phyloP scores from a whole-genome alignment of 768 basidiomycete genomes.

The Nevesoporus exiguus region DNA sequence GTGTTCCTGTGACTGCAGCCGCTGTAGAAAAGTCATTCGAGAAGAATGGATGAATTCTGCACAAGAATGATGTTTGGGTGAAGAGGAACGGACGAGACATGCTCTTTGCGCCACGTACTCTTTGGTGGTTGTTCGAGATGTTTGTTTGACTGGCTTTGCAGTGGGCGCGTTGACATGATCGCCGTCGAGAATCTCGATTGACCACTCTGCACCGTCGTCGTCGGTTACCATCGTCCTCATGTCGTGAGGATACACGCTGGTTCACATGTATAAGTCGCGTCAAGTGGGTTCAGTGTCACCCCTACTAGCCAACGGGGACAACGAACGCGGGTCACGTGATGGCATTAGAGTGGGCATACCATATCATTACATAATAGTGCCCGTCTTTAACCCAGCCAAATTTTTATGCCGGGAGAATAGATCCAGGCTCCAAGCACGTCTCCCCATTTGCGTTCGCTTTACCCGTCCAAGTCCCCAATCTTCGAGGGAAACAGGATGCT shows the following conservation, averaged over 20 bases:
- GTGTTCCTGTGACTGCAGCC: neutral
- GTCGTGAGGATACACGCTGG: constrained; percentile 3
- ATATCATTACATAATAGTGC: too few species aligned
- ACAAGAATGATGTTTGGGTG: constrained; percentile 1
- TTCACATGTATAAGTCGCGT: neutral
- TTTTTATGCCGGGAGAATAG: too few species aligned
- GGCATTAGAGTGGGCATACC: too few species aligned
- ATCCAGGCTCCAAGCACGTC: too few species aligned
- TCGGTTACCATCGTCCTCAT: constrained; percentile 17
- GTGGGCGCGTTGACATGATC: constrained; percentile 13
- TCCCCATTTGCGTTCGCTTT: too few species aligned
- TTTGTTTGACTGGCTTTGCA: constrained; percentile 23
- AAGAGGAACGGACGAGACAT: constrained; percentile 10
- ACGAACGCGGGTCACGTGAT: constrained; percentile 15
- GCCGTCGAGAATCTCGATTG: constrained; percentile 31
- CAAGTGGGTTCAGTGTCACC: neutral
- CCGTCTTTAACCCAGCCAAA: too few species aligned
- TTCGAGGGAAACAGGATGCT: too few species aligned
- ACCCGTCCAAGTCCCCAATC: too few species aligned
- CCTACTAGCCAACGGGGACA: neutral
- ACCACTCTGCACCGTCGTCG: constrained; percentile 27
- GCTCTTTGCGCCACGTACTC: constrained; percentile 16
- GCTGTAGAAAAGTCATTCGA: constrained; percentile 14
- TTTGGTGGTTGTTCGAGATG: constrained; percentile 2
- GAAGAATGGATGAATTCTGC: constrained; percentile 22